phyloP scores from a whole-genome alignment of 176 grass and related monocot genomes.

The Urochloa ruziziensis region DNA sequence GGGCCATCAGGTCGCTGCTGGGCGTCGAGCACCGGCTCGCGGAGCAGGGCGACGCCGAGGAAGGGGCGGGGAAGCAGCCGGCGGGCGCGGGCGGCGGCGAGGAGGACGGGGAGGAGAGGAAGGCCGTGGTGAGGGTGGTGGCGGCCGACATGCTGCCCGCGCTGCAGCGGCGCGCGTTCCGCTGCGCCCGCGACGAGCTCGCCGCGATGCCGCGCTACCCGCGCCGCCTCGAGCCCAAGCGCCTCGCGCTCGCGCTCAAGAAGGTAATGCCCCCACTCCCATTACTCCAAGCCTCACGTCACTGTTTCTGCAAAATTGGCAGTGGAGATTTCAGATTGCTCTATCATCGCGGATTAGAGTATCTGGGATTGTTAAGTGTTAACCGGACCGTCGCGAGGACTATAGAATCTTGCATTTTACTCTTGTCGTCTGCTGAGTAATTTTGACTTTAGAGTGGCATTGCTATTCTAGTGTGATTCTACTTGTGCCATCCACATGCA shows the following conservation, averaged over 20 bases:
- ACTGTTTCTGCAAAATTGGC: neutral
- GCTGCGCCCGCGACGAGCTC: constrained; percentile 71
- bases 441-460: neutral
- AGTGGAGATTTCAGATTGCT: neutral
- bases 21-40: constrained; percentile 43
- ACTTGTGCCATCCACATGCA: neutral
- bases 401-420: neutral
- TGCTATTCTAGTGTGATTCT: neutral
- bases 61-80: constrained; percentile 33
- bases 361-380: neutral
- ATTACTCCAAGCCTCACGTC: neutral
- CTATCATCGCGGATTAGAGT: neutral
- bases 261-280: constrained; percentile 76
- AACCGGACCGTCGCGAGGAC: neutral
- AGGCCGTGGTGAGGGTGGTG: constrained; percentile 63
- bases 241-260: constrained; percentile 86
- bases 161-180: constrained; percentile 83
- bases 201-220: constrained; percentile 68
- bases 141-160: constrained; percentile 71
- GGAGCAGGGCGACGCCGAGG: constrained; percentile 21
- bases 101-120: constrained; percentile 35
- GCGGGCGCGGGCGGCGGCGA: neutral
- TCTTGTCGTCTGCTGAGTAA: neutral
- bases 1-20: constrained; percentile 59
- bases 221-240: constrained; percentile 69